Conservation (phyloP, 192 early-diverging fungal genomes). For the Funneliformis geosporum region DNA sequence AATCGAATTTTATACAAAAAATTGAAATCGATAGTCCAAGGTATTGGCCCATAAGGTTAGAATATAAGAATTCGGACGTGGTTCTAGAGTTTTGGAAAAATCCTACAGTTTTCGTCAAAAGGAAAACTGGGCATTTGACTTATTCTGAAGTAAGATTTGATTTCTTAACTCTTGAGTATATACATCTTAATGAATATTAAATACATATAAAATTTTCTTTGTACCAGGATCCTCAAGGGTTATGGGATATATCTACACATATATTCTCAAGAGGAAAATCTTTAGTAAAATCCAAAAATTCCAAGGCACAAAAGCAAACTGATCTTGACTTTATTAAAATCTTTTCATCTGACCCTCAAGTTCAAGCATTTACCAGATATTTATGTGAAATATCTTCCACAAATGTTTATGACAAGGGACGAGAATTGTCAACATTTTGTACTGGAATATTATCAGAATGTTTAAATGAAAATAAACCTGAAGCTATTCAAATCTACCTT, state of each 20-base stretch:
- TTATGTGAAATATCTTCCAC: conserved; percentile 35
- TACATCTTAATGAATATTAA: neutral
- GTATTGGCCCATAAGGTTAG: conserved; percentile 55
- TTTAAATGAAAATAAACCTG: conserved; percentile 51
- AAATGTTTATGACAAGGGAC: conserved; percentile 38
- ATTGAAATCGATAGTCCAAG: conserved; percentile 58
- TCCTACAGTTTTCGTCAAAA: conserved; percentile 46
- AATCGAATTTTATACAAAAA: conserved; percentile 47
- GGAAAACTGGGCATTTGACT: conserved; percentile 50
- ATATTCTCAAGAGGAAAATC: conserved; percentile 8
- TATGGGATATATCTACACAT: conserved; percentile 20
- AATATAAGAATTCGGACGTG: conserved; percentile 40
- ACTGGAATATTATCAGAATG: conserved; percentile 54
- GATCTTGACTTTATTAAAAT: conserved; percentile 29
- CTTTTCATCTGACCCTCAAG: conserved; percentile 41
- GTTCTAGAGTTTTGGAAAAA: conserved; percentile 38
- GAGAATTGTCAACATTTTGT: conserved; percentile 41
- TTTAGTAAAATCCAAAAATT: neutral
- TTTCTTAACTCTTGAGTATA: neutral
- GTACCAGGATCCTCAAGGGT: conserved; percentile 26
- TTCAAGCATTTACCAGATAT: conserved; percentile 42
- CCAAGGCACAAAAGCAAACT: neutral
- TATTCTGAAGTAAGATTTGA: conserved; percentile 40
- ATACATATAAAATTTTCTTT: neutral
- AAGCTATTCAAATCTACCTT: conserved; percentile 49